These are phyloP conservation scores for Tetradesmus lagerheimii DNA, from an alignment of 139 green algal genomes.

Conservation along the genomic window DNA sequence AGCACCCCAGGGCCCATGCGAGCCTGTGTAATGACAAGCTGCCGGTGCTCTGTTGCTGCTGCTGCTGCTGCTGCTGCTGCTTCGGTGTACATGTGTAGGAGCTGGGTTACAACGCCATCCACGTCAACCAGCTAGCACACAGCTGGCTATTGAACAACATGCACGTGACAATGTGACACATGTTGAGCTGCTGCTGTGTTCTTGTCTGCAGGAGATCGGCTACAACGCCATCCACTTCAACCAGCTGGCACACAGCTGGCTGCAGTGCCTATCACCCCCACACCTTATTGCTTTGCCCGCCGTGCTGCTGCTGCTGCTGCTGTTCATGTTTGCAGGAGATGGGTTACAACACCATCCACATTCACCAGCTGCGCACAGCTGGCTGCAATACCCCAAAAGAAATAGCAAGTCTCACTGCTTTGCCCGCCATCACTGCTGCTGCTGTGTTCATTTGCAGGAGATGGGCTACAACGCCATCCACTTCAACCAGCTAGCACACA, in stretches of 20 bases:
- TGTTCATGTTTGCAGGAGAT: too few species aligned
- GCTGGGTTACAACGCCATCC: constrained; percentile 40
- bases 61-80: neutral
- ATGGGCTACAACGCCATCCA: constrained; percentile 43
- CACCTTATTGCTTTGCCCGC: too few species aligned
- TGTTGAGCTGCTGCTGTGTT: too few species aligned
- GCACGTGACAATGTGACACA: too few species aligned
- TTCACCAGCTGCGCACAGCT: too few species aligned
- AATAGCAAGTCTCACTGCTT: too few species aligned
- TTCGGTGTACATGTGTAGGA: constrained; percentile 22
- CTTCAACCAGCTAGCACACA: constrained; percentile 49
- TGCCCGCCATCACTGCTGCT: too few species aligned
- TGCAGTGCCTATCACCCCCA: too few species aligned
- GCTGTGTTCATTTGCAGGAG: neutral
- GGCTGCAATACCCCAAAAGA: too few species aligned
- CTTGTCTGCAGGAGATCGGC: constrained; percentile 10
- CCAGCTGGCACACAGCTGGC: constrained; percentile 42
- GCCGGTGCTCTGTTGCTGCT: neutral
- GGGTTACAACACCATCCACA: too few species aligned
- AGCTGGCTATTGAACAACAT: too few species aligned
- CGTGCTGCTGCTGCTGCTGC: neutral
- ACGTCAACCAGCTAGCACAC: constrained; percentile 49
- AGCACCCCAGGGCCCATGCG: too few species aligned
- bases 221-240: constrained; percentile 53
- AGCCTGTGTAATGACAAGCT: neutral